Percentiles rank a stretch among this genome's conserved stretches.
These are phyloP conservation scores for Claviceps sp. DNA, from an alignment of 2,329 filamentous ascomycete species.

Conservation along the genomic window DNA sequence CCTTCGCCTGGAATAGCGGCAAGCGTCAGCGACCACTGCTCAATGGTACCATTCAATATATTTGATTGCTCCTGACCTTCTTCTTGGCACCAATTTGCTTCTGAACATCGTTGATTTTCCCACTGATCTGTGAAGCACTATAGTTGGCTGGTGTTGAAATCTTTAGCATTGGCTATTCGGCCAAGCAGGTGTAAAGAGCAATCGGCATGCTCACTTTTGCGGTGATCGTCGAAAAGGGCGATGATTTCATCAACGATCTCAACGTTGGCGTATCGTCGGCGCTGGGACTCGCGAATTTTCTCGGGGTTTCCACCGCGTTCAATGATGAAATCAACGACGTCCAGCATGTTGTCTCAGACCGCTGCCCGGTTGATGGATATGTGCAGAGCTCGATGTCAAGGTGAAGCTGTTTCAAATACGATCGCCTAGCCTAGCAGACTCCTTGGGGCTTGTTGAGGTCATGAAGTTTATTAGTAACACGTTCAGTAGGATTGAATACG, in stretches of 20 bases:
- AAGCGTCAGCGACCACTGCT: background rate
- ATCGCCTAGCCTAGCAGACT: background rate
- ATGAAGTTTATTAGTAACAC: too few species aligned
- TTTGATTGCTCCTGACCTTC: slow-evolving; percentile 41
- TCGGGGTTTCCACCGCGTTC: slow-evolving; percentile 87
- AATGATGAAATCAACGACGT: slow-evolving; percentile 64
- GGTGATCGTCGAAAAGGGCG: slow-evolving; percentile 71
- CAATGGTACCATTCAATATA: background rate
- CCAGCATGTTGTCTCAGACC: slow-evolving; percentile 44
- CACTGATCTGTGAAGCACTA: slow-evolving; percentile 64
- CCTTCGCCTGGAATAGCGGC: slow-evolving; percentile 50
- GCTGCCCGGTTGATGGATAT: too few species aligned
- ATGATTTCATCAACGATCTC: slow-evolving; percentile 87
- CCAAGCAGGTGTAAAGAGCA: background rate
- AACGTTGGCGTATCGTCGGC: slow-evolving; percentile 64
- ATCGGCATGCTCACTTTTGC: slow-evolving; percentile 42
- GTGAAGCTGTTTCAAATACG: background rate
- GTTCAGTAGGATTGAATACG: too few species aligned
- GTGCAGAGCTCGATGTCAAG: background rate
- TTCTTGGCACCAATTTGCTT: slow-evolving; percentile 87
- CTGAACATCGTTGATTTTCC: slow-evolving; percentile 76
- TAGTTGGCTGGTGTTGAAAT: slow-evolving; percentile 41
- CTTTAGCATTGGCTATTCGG: background rate
- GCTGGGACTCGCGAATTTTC: slow-evolving; percentile 83
- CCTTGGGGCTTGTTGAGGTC: background rate